phyloP scores from a whole-genome alignment of 176 grass and related monocot genomes.

The Aegilops longissima region DNA sequence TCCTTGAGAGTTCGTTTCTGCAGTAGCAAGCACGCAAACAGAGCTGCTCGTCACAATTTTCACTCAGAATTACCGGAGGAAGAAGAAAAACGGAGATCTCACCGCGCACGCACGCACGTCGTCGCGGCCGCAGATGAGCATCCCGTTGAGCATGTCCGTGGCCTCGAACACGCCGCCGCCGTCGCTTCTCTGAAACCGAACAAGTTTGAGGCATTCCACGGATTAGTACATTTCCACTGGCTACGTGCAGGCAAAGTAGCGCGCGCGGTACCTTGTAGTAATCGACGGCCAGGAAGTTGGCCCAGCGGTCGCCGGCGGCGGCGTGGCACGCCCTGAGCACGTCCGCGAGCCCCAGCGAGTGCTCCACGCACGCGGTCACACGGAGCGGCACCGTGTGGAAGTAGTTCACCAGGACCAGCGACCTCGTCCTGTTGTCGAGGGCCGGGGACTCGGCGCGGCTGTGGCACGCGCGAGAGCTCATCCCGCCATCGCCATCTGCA shows the following conservation, averaged over 20 bases:
- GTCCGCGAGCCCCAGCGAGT: constrained; percentile 36
- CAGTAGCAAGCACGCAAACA: neutral
- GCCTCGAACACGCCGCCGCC: constrained; percentile 53
- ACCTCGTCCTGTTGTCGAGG: constrained; percentile 42
- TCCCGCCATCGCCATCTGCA: constrained; percentile 59
- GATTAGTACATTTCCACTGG: no score
- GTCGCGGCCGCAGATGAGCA: constrained; percentile 60
- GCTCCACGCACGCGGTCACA: constrained; percentile 40
- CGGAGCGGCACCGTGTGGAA: constrained; percentile 50
- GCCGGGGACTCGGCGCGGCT: constrained; percentile 38
- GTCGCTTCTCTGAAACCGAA: constrained; percentile 47
- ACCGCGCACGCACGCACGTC: constrained; percentile 58
- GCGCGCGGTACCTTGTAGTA: constrained; percentile 46
- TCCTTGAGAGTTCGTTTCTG: constrained; percentile 34
- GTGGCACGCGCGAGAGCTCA: constrained; percentile 41
- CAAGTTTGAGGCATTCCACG: no score
- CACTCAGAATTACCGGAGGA: neutral
- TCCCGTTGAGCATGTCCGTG: constrained; percentile 72
- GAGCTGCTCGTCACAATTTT: neutral
- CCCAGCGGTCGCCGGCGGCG: constrained; percentile 49
- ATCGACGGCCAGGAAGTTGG: constrained; percentile 74
- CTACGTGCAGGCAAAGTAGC: no score
- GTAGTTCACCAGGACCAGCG: constrained; percentile 63
- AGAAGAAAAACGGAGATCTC: neutral
- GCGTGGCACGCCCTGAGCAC: constrained; percentile 49